Evolutionary conservation across 305 asterid genomes (phyloP).

Genomic region (Fraxinus velutina): DNA sequence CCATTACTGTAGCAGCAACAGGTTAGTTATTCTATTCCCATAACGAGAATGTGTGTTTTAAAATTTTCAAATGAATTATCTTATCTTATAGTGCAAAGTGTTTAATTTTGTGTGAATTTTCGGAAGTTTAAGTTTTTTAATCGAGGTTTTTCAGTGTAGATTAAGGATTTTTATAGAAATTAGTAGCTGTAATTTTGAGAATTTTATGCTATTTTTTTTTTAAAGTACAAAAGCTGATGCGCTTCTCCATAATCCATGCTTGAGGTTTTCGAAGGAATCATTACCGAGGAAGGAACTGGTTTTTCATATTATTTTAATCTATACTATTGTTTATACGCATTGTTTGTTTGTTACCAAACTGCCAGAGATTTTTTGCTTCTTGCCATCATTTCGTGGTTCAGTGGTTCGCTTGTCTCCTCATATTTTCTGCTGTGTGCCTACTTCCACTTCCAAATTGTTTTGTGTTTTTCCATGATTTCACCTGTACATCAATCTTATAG

Average conservation of each 20-base stretch:
- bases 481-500: background rate
- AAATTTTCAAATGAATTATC: background rate
- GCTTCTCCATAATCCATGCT: background rate
- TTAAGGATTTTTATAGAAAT: background rate
- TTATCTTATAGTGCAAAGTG: background rate
- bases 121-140: background rate
- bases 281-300: background rate
- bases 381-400: background rate
- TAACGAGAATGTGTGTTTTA: background rate
- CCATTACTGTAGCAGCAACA: background rate
- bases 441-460: background rate
- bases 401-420: background rate
- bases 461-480: background rate
- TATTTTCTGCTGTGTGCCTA: background rate
- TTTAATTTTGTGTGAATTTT: background rate
- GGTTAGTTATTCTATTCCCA: background rate
- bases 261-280: background rate
- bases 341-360: background rate
- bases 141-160: background rate
- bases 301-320: background rate
- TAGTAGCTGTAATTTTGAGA: background rate
- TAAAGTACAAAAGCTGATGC: background rate
- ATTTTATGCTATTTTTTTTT: background rate
- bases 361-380: background rate
- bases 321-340: background rate